These are phyloP conservation scores for Neoboletus magnificus DNA, from an alignment of 768 basidiomycete genomes.

Conservation along the genomic window DNA sequence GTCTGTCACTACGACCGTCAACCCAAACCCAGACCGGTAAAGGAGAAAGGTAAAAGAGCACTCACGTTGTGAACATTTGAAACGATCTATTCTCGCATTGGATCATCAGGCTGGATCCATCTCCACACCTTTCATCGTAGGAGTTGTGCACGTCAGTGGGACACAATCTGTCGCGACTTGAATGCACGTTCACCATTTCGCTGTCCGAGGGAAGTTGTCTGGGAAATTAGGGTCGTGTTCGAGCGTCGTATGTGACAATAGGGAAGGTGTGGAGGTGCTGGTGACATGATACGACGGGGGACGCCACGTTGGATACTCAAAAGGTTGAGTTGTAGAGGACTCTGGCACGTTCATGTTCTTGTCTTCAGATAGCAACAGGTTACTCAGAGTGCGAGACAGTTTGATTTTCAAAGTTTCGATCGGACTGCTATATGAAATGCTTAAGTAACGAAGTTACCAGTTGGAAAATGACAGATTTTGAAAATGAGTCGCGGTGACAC, in stretches of 20 bases:
- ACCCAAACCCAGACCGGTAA: neutral
- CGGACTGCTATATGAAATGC: too few species aligned
- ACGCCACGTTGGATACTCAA: constrained; percentile 23
- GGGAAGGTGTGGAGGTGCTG: constrained; percentile 5
- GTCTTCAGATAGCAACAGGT: too few species aligned
- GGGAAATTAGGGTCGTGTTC: constrained; percentile 21
- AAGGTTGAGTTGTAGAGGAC: neutral
- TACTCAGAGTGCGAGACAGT: too few species aligned
- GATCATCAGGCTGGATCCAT: constrained; percentile 64
- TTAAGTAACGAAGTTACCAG: too few species aligned
- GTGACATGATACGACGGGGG: constrained; percentile 32
- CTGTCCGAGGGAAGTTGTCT: constrained; percentile 51
- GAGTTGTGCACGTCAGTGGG: neutral
- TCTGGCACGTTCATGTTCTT: neutral
- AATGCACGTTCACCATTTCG: constrained; percentile 48
- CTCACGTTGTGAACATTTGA: constrained; percentile 50
- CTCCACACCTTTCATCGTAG: constrained; percentile 61
- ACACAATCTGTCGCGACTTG: neutral
- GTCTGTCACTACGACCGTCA: neutral
- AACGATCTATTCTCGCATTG: constrained; percentile 71
- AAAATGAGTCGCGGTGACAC: too few species aligned
- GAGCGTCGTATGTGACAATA: constrained; percentile 14
- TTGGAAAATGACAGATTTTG: too few species aligned
- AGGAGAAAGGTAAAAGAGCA: neutral
- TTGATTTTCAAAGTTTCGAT: too few species aligned